Conservation (phyloP, 2,329 filamentous ascomycete species). For the Ploettnerulaceae sp. region DNA sequence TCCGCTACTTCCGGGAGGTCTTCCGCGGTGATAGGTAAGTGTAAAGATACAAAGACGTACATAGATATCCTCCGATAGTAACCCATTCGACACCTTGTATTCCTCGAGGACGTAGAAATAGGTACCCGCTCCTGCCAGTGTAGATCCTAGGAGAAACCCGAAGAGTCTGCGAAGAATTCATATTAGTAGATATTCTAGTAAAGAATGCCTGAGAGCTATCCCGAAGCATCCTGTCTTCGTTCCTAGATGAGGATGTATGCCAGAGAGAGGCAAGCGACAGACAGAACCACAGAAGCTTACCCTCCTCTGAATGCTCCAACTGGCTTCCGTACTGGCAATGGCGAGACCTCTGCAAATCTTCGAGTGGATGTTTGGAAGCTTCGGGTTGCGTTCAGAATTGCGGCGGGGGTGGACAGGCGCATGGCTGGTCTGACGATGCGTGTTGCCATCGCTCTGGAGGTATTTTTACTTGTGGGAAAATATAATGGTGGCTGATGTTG, state of each 20-base stretch:
- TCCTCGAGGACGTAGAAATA: conserved; percentile 93
- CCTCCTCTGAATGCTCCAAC: conserved; percentile 68
- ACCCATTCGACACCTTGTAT: conserved; percentile 88
- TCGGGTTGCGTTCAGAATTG: conserved; percentile 29
- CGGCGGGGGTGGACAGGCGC: conserved; percentile 32
- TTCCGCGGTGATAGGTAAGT: conserved; percentile 8
- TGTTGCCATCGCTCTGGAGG: conserved; percentile 38
- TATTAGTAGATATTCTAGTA: no score
- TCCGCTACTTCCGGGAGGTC: conserved; percentile 10
- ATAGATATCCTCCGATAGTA: conserved; percentile 92
- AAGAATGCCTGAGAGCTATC: no score
- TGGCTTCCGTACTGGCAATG: conserved; percentile 55
- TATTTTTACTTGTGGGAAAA: neutral
- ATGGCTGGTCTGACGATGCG: conserved; percentile 38
- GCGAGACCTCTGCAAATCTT: conserved; percentile 36
- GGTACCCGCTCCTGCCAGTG: conserved; percentile 71
- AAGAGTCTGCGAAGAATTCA: conserved; percentile 59
- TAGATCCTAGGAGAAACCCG: conserved; percentile 83
- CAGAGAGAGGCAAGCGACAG: no score
- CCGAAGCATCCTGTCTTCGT: neutral
- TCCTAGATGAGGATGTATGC: no score
- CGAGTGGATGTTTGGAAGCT: conserved; percentile 37
- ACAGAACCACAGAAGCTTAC: conserved; percentile 39
- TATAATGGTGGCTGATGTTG: no score
- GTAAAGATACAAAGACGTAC: conserved; percentile 54